phyloP scores from a whole-genome alignment of 2,329 filamentous ascomycete genomes.

The Aspergillus japonicus region DNA sequence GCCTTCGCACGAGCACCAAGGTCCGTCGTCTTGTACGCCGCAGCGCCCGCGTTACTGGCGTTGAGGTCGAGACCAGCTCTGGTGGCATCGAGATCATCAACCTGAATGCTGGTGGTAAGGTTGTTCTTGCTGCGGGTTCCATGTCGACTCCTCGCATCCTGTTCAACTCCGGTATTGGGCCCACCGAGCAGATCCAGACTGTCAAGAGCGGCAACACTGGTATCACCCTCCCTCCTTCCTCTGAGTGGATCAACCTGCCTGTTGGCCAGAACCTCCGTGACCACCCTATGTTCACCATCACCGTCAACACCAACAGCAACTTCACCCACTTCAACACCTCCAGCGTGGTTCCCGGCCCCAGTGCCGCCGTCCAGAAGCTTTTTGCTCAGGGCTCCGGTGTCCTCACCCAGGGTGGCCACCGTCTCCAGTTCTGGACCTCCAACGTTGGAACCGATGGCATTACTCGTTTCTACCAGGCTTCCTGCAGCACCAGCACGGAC shows the following conservation, averaged over 20 bases:
- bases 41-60: constrained; percentile 60
- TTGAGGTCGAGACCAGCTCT: constrained; percentile 18
- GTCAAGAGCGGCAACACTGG: constrained; percentile 47
- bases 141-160: constrained; percentile 68
- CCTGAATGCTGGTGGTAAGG: constrained; percentile 61
- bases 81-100: constrained; percentile 59
- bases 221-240: constrained; percentile 36
- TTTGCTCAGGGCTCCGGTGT: constrained; percentile 16
- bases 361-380: constrained; percentile 8
- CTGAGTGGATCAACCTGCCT: constrained; percentile 50
- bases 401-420: constrained; percentile 20
- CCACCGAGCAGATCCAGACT: constrained; percentile 46
- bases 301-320: constrained; percentile 17
- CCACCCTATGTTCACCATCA: constrained; percentile 26
- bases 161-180: constrained; percentile 67
- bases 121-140: constrained; percentile 65
- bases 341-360: constrained; percentile 11
- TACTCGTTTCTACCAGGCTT: constrained; percentile 24
- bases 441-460: constrained; percentile 18
- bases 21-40: constrained; percentile 64
- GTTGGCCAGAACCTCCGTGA: constrained; percentile 52
- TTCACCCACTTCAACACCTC: constrained; percentile 21
- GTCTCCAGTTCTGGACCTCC: constrained; percentile 24
- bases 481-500: constrained; percentile 16
- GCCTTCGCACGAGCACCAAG: constrained; percentile 63